These are phyloP conservation scores for Raphidocelis subcapitata DNA, from an alignment of 139 green algal species.

Conservation along the genomic window DNA sequence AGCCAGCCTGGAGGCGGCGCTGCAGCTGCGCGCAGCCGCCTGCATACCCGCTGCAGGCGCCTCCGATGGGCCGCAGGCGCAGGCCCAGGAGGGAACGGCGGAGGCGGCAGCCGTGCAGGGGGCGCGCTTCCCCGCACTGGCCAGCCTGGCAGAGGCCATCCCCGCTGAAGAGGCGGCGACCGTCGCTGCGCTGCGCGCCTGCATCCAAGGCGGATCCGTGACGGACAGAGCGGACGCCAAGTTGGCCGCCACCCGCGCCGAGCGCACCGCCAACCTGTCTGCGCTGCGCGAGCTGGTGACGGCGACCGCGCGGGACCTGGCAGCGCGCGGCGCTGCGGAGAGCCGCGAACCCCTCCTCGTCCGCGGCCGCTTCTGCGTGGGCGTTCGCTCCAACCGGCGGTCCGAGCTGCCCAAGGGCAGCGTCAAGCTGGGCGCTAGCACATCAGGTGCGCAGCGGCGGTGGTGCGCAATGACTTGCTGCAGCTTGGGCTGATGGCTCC, in stretches of 20 bases:
- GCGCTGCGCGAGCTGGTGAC: conserved; percentile 46
- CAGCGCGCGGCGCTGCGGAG: conserved; percentile 49
- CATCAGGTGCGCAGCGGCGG: neutral
- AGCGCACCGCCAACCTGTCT: conserved; percentile 45
- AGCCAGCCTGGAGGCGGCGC: conserved; percentile 50
- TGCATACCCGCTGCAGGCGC: conserved; percentile 3
- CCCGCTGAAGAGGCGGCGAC: conserved; percentile 35
- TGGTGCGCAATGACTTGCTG: neutral
- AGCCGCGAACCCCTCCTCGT: conserved; percentile 33
- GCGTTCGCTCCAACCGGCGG: conserved; percentile 16
- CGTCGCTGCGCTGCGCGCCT: conserved; percentile 37
- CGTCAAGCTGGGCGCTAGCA: conserved; percentile 33
- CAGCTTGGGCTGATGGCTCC: no score
- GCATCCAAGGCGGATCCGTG: conserved; percentile 48
- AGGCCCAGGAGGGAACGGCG: no score
- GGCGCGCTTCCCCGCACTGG: conserved; percentile 36
- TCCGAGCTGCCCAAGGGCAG: conserved; percentile 66
- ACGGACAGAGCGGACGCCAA: conserved; percentile 45
- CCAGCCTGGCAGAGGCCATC: conserved; percentile 40
- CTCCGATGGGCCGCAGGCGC: no score
- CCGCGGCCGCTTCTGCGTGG: conserved; percentile 40
- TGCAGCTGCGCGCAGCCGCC: conserved; percentile 17
- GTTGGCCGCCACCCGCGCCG: conserved; percentile 40
- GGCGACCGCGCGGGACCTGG: no score
- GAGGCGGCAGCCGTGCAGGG: neutral